Evolutionary conservation across 139 green algal species (phyloP), one percentile per base, ranked within the genome.

Genomic region (Chara braunii): DNA sequence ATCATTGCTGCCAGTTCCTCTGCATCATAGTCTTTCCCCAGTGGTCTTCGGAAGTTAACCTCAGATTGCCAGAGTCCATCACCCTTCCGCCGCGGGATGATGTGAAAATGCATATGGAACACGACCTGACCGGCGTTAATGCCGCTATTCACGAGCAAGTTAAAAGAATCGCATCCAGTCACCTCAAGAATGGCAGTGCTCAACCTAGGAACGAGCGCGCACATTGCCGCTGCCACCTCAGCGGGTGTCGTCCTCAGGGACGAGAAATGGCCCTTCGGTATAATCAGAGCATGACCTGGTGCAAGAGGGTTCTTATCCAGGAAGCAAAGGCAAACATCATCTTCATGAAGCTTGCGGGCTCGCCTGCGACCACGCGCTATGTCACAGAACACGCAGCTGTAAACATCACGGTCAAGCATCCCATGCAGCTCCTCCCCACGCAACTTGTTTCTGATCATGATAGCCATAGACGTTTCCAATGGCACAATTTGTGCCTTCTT

Each of bases 151-250:
- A 45, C 61, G 23, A 61, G 72, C n/a, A 29, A 60, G 36, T 74
- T 73, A 62, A 94, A 94, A 9, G 40, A 18, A 48, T 48, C 40
- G 40, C 18, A 48, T 18, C 40, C 18, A 18, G 40, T 48, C 18
- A 18, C 40, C 40, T 48, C 18, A 18, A 48, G 40, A 18, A 48
- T 18, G 40, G 40, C 40, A 26, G 40, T 26, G 40, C 40, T 48
- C 40, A 48, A 18, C 18, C 18, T 18, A 18, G 40, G 40, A 18
- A 48, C 40, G 18, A 18, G 18, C 18, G 40, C 40, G 40, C 40
- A 48, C 40, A 48, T 48, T 18, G 40, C 40, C 40, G 40, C 40
- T 48, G 40, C 40, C 40, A 48, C 40, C 40, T 48, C 18, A 18
- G 40, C 18, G 18, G 40, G 40, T 18, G 40, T 48, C 18, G 40